These are phyloP conservation scores for Apiotrichum montevideense DNA, from an alignment of 1,284 basidiomycete species.

Conservation along the genomic window DNA sequence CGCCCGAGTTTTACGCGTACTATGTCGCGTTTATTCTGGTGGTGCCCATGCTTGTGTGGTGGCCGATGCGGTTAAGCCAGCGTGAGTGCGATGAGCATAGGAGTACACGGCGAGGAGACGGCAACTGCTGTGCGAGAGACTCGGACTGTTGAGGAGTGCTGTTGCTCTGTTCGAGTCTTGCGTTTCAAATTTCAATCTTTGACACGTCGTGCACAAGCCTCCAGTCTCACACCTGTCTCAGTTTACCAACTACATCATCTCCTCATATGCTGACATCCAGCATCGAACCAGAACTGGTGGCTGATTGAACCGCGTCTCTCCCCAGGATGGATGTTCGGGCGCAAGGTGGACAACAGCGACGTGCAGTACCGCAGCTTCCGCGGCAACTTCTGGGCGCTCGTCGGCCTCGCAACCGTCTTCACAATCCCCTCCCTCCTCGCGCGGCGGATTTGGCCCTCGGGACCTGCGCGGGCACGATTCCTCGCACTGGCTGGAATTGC, in stretches of 20 bases:
- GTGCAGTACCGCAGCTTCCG: slow-evolving; percentile 77
- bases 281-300: slow-evolving; percentile 63
- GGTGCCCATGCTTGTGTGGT: slow-evolving; percentile 71
- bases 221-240: no score
- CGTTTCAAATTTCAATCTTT: no score
- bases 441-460: not conserved
- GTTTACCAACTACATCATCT: no score
- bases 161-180: no score
- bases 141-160: no score
- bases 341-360: slow-evolving; percentile 71
- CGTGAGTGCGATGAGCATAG: slow-evolving; percentile 51
- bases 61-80: slow-evolving; percentile 69
- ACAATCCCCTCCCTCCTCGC: slow-evolving; percentile 36
- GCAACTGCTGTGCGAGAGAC: no score
- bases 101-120: no score
- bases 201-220: no score
- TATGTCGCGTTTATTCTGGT: slow-evolving; percentile 58
- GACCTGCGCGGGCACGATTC: slow-evolving; percentile 36
- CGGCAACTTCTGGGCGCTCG: slow-evolving; percentile 60
- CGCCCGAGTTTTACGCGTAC: slow-evolving; percentile 78
- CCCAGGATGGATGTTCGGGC: slow-evolving; percentile 51
- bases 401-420: slow-evolving; percentile 52
- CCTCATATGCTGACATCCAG: slow-evolving; percentile 1
- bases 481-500: slow-evolving; percentile 55
- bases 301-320: slow-evolving; percentile 59